These are phyloP conservation scores for Lipomyces mesembrius DNA, from an alignment of 805 yeast species.

Conservation along the genomic window DNA sequence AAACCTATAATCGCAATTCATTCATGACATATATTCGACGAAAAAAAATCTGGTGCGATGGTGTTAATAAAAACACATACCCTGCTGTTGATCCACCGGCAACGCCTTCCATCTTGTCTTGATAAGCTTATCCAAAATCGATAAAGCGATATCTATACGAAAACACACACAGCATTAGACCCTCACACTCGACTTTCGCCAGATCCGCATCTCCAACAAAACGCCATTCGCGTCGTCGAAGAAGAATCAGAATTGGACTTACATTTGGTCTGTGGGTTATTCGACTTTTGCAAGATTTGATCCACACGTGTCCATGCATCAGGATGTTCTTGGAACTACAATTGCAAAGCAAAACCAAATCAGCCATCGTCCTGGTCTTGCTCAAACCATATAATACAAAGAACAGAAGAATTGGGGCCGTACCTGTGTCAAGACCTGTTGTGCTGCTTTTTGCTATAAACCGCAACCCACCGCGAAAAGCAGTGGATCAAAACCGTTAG, in stretches of 20 bases:
- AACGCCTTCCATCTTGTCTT: slow-evolving; percentile 92
- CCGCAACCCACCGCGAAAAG: neutral
- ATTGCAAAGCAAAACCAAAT: slow-evolving; percentile 10
- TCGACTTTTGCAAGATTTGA: slow-evolving; percentile 76
- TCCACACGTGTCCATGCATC: slow-evolving; percentile 97
- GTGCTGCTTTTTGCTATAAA: slow-evolving; percentile 48
- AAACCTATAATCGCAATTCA: neutral
- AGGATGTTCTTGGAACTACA: slow-evolving; percentile 85
- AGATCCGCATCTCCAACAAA: slow-evolving; percentile 1
- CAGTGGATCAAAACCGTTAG: neutral
- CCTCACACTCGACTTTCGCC: neutral
- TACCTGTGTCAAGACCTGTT: slow-evolving; percentile 46
- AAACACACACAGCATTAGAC: slow-evolving; percentile 3
- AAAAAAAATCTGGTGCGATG: neutral
- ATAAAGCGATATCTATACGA: slow-evolving; percentile 67
- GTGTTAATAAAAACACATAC: slow-evolving; percentile 14
- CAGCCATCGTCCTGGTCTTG: neutral
- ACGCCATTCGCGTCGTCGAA: neutral
- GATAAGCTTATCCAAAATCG: slow-evolving; percentile 86
- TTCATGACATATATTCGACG: neutral
- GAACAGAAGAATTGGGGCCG: neutral
- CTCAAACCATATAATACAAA: neutral
- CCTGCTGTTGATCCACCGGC: slow-evolving; percentile 80
- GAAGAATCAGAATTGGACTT: slow-evolving; percentile 23
- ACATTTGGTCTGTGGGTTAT: slow-evolving; percentile 85